Conservation (phyloP, 768 basidiomycete genomes). For the Xerocomellus dryophilus region DNA sequence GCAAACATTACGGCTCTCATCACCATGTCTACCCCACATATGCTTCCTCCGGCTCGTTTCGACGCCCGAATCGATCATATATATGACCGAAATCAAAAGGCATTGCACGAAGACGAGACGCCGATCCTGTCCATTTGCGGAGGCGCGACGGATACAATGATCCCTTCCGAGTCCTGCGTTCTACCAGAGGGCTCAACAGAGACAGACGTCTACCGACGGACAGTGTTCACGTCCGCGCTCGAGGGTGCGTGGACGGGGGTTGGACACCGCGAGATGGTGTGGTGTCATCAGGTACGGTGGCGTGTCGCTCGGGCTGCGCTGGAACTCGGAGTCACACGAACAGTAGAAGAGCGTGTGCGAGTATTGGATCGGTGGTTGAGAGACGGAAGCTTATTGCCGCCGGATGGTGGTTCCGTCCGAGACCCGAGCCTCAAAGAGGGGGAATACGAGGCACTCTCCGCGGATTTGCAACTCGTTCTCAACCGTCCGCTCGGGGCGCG, state of each 20-base stretch:
- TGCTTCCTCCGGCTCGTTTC: slow-evolving; percentile 83
- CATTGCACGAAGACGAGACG: slow-evolving; percentile 46
- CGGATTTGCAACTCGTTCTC: slow-evolving; percentile 40
- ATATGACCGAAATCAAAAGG: slow-evolving; percentile 48
- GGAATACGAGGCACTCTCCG: slow-evolving; percentile 38
- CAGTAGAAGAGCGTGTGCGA: slow-evolving; percentile 29
- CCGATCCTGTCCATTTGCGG: slow-evolving; percentile 86
- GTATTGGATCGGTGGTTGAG: slow-evolving; percentile 65
- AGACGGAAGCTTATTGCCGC: slow-evolving; percentile 52
- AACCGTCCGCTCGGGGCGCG: slow-evolving; percentile 40
- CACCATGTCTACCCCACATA: slow-evolving; percentile 96
- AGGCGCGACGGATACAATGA: slow-evolving; percentile 87
- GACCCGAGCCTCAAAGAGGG: slow-evolving; percentile 10
- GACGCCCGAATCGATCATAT: slow-evolving; percentile 77
- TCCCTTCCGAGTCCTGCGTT: slow-evolving; percentile 86
- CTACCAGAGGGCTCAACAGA: slow-evolving; percentile 36
- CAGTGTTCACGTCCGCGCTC: slow-evolving; percentile 81
- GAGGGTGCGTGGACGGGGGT: slow-evolving; percentile 95
- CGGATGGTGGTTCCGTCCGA: slow-evolving; percentile 7
- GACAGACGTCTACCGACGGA: slow-evolving; percentile 44
- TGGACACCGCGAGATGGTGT: slow-evolving; percentile 95
- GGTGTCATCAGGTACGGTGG: slow-evolving; percentile 98
- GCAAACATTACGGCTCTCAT: slow-evolving; percentile 69
- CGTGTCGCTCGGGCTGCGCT: slow-evolving; percentile 76
- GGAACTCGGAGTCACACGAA: slow-evolving; percentile 48